A percentile compares a stretch with the other conserved stretches of the same genome.
These are phyloP conservation scores for Neofusicoccum laricinum DNA, from an alignment of 2,329 filamentous ascomycete species.

Conservation along the genomic window DNA sequence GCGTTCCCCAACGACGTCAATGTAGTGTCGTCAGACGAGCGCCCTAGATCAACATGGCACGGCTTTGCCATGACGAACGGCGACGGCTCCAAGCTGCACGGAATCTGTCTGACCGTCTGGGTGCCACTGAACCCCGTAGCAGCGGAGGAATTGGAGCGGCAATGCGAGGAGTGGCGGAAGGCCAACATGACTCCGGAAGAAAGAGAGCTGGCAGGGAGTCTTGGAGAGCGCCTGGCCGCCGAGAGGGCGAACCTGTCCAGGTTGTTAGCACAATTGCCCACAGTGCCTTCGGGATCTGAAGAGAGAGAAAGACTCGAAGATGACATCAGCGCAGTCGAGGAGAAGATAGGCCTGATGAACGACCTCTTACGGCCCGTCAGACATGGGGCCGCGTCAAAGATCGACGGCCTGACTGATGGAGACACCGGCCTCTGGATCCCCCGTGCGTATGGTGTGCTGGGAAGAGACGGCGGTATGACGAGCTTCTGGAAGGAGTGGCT, in stretches of 20 bases:
- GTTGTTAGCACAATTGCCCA: slow-evolving; percentile 78
- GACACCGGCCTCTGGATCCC: slow-evolving; percentile 97
- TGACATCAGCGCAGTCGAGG: slow-evolving; percentile 90
- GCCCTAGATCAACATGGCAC: slow-evolving; percentile 96
- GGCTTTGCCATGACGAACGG: slow-evolving; percentile 97
- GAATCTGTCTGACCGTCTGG: slow-evolving; percentile 90
- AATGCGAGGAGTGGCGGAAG: slow-evolving; percentile 51
- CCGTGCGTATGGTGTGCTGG: slow-evolving; percentile 87
- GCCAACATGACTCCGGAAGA: slow-evolving; percentile 85
- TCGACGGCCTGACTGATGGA: slow-evolving; percentile 90
- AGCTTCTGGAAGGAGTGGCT: slow-evolving; percentile 99
- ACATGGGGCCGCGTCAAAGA: slow-evolving; percentile 93
- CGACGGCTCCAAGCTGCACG: slow-evolving; percentile 88
- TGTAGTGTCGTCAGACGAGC: slow-evolving; percentile 91
- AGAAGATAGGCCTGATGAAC: slow-evolving; percentile 96
- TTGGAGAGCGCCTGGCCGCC: slow-evolving; percentile 80
- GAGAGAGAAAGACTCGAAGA: slow-evolving; percentile 86
- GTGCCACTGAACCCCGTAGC: slow-evolving; percentile 78
- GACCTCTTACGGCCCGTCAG: slow-evolving; percentile 89
- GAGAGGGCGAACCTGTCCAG: slow-evolving; percentile 90
- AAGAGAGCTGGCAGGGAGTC: slow-evolving; percentile 83
- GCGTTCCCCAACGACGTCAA: slow-evolving; percentile 98
- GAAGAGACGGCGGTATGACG: slow-evolving; percentile 76
- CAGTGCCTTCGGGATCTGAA: slow-evolving; percentile 72
- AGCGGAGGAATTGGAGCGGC: slow-evolving; percentile 76